Evolutionary conservation across 2,329 filamentous ascomycete genomes (phyloP), one percentile per base, ranked within the genome.

Genomic region (Fusarium udum): DNA sequence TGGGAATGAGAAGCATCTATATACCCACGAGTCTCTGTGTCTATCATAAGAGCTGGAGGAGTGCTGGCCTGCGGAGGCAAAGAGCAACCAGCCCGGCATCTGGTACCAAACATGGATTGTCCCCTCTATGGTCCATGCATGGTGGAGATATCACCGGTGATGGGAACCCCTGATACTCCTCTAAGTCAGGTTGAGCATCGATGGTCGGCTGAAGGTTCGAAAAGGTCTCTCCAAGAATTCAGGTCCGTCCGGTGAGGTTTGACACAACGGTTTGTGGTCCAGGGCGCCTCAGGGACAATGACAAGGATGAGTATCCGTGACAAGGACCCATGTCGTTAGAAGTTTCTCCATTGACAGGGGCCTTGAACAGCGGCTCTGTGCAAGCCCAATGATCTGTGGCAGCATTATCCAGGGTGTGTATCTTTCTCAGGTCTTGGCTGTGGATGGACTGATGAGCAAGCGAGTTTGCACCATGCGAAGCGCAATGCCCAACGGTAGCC

Each of bases 1-100:
- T 71, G 77, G 77, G 72, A 62, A 72, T 67, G 52, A 37, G 68
- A 73, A 64, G 70, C 64, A 73, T 63, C 78, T 80, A 80, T 80
- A 80, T 80, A 80, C 76, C 68, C 66, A 72, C 40, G 64, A 52
- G 39, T 52, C 53, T 61, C 51, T 62, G 59, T 45, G 66, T 67
- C 34, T 51, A 24, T 49, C 46, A 22, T 57, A 40, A 57, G 46
- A 20, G 32, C 45, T 42, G 39, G 48, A 65, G 59, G 40, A 65
- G 61, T 34, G 39, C 46, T 64, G 32, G 37, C 61, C 60, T 56
- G 56, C 31, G 60, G 53, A 69, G 66, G 63, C 68, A 72, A 74
- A 76, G 75, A 24, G 66, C 61, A 61, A 66, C 61, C 67, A 75
- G 43, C 32, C 68, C 65, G 67, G 74, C 68, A 78, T 74, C 76